Evolutionary conservation across 495 filamentous ascomycete genomes (phyloP), one percentile per base, ranked within the genome.

Genomic region (Wilcoxina mikolae): DNA sequence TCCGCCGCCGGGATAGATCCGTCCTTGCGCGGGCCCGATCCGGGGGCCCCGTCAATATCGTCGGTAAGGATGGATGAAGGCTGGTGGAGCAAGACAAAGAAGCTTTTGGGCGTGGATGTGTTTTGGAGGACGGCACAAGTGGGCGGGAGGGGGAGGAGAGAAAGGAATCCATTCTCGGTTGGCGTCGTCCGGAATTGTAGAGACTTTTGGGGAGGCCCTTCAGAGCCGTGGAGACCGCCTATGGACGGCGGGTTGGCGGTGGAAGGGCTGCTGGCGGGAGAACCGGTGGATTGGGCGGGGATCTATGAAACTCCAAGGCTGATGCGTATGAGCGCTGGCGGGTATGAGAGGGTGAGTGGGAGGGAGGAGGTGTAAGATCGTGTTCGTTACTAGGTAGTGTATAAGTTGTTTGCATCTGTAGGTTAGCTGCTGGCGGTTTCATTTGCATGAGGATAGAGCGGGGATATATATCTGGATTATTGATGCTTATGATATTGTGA

Each of bases 261-360:
- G 17, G 73, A 76, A 24, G 86, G 79, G 1, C 73, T 87, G 69
- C 68, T 98, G 3, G 86, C 78, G 10, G 90, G 91, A 12, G 76
- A 84, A 58, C 60, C 72, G 15, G 77, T 98, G 51, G 85, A 95
- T 67, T 98, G 95, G 67, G 82, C 85, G 20, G 78, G 75, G 31
- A 79, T 96, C 75, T 98, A 94, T 69, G 90, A 95, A 63, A 77
- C 79, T 3, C 91, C 90, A n/a, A n/a, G n/a, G n/a, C n/a, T n/a
- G n/a, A n/a, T n/a, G n/a, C n/a, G n/a, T n/a, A 35, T 35, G 31
- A 35, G 7, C 7, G 31, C 31, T 35, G 31, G 31, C 7, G 31
- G 31, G 31, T 35, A 35, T 35, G 31, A 35, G 31, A 35, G 31
- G 31, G 31, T 35, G 5, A 15, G 7, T 35, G 31, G 31, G 15